These are phyloP conservation scores for Barbarea vulgaris DNA, from an alignment of 345 rosid genomes.

Conservation along the genomic window DNA sequence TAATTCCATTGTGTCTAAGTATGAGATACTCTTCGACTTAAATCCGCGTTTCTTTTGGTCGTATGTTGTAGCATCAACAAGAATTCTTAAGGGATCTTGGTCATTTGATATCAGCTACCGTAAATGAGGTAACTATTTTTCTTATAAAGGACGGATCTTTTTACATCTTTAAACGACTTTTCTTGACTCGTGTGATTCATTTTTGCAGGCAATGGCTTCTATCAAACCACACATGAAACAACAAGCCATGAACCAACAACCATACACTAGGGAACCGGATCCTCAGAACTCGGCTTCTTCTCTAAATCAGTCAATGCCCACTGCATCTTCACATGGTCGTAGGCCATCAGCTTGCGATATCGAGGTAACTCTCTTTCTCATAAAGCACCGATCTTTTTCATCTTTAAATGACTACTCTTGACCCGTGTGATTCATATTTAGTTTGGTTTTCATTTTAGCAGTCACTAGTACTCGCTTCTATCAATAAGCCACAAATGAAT, in stretches of 20 bases:
- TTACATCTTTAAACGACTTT: not conserved
- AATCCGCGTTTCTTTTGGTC: not conserved
- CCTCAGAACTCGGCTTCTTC: constrained; percentile 69
- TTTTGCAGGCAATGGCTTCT: constrained; percentile 37
- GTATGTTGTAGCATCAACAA: constrained; percentile 30
- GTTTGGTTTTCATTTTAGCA: too few relatives aligned
- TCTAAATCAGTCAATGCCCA: constrained; percentile 58
- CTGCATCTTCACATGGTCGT: constrained; percentile 58
- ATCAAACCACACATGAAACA: constrained; percentile 43
- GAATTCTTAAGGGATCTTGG: constrained; percentile 30
- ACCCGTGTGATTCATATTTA: too few relatives aligned
- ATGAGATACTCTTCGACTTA: not conserved
- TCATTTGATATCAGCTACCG: constrained; percentile 56
- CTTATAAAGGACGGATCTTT: not conserved
- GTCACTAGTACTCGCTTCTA: constrained; percentile 54
- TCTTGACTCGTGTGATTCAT: not conserved
- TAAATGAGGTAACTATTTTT: constrained; percentile 61
- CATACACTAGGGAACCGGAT: constrained; percentile 66
- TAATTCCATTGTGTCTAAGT: not conserved
- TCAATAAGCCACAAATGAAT: constrained; percentile 45
- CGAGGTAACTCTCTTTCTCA: constrained; percentile 52
- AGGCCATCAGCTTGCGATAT: constrained; percentile 58
- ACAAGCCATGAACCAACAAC: constrained; percentile 47
- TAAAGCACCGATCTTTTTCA: not conserved
- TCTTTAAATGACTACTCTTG: not conserved